Conservation (phyloP, 2,329 filamentous ascomycete species). For the Fusarium mundagurra region DNA sequence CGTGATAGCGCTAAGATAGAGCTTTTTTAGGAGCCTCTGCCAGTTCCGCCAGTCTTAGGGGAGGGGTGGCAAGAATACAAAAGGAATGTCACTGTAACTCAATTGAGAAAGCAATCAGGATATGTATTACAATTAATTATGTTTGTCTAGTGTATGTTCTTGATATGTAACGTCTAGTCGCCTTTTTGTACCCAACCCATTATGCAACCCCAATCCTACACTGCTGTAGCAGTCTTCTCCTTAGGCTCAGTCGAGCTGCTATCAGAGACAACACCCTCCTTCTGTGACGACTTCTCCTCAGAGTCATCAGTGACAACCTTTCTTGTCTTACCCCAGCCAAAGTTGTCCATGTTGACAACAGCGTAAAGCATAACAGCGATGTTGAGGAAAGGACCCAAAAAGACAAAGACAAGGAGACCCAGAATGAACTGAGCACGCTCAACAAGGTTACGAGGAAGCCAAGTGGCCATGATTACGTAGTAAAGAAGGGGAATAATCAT, state of each 20-base stretch:
- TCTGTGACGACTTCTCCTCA: neutral
- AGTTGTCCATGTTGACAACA: neutral
- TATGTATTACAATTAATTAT: neutral
- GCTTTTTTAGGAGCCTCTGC: no score
- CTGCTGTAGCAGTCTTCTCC: neutral
- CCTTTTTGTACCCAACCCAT: neutral
- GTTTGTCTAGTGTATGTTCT: neutral
- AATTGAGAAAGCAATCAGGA: neutral
- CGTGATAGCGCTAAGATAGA: neutral
- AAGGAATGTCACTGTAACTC: rapidly evolving
- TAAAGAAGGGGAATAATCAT: neutral
- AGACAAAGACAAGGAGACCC: neutral
- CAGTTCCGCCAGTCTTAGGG: no score
- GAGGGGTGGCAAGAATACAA: no score
- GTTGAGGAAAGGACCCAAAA: neutral
- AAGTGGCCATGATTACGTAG: neutral
- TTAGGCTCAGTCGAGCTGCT: neutral
- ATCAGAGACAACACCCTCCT: neutral
- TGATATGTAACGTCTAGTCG: neutral
- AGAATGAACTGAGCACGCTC: neutral
- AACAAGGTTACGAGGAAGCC: neutral
- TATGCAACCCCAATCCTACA: neutral
- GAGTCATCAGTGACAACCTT: neutral
- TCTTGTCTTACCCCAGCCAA: neutral
- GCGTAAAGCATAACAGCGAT: neutral